Evolutionary conservation across 2,329 filamentous ascomycete genomes (phyloP).

Genomic region (Sphaerostilbella broomeana): DNA sequence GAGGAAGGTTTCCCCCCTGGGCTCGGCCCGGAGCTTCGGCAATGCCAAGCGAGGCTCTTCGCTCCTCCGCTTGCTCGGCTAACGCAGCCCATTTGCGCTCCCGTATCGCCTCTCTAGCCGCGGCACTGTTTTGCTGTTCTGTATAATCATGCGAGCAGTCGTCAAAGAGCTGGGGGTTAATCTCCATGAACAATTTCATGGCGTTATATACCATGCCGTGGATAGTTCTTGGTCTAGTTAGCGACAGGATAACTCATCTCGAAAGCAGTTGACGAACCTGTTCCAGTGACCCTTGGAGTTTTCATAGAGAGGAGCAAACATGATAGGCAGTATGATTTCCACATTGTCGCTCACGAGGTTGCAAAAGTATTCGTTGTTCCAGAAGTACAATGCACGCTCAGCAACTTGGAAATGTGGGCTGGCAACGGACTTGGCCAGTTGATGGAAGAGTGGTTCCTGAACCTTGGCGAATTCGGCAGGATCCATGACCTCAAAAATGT

Average conservation of each 20-base stretch:
- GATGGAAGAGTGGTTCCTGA: conserved; percentile 94
- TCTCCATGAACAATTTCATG: conserved; percentile 99
- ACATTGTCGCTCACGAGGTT: conserved; percentile 99
- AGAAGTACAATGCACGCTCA: conserved; percentile 95
- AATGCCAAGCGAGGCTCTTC: conserved; percentile 40
- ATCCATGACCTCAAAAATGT: conserved; percentile 99
- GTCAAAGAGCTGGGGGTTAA: conserved; percentile 96
- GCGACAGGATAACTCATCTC: conserved; percentile 10
- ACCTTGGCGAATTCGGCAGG: conserved; percentile 98
- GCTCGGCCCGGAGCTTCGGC: conserved; percentile 28
- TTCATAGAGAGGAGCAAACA: conserved; percentile 97
- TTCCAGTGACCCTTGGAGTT: conserved; percentile 99
- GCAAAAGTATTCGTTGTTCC: conserved; percentile 99
- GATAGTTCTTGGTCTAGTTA: conserved; percentile 65
- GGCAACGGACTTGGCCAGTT: conserved; percentile 93
- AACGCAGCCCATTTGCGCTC: conserved; percentile 87
- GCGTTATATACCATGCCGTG: conserved; percentile 99
- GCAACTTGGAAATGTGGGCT: conserved; percentile 99
- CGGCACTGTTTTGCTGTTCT: conserved; percentile 87
- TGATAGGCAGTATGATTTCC: conserved; percentile 95
- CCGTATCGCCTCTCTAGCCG: conserved; percentile 73
- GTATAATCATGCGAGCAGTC: conserved; percentile 98
- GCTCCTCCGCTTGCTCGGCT: conserved; percentile 68
- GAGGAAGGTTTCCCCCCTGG: conserved; percentile 39
- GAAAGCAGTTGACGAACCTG: conserved; percentile 51